These are phyloP conservation scores for Debaryomyces psychrophilus DNA, from an alignment of 1,139 yeast species.

Conservation along the genomic window DNA sequence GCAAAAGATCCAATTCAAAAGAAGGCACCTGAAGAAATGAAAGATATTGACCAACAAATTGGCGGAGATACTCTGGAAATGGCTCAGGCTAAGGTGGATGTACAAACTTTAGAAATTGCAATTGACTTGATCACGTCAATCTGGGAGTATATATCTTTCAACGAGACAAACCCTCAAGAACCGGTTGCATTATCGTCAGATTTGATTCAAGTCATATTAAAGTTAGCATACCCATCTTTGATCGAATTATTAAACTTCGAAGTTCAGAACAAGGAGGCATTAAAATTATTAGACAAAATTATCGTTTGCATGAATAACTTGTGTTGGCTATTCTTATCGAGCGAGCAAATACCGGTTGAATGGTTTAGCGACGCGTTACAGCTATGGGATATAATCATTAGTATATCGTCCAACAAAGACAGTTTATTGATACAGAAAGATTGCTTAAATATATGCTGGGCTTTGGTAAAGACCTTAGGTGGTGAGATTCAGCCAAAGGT, in stretches of 20 bases:
- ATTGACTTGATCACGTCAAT: conserved; percentile 77
- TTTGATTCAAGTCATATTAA: conserved; percentile 30
- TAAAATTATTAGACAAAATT: conserved; percentile 54
- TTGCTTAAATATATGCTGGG: conserved; percentile 65
- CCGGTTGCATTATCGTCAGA: conserved; percentile 28
- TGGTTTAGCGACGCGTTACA: conserved; percentile 37
- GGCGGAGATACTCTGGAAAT: conserved; percentile 36
- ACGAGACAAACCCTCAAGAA: conserved; percentile 26
- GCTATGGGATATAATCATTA: conserved; percentile 42
- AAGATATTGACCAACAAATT: conserved; percentile 30
- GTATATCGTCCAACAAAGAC: conserved; percentile 20
- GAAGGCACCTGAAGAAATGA: conserved; percentile 17
- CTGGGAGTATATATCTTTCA: conserved; percentile 57
- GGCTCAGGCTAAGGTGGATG: conserved; percentile 51
- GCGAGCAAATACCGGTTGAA: conserved; percentile 35
- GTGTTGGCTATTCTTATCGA: conserved; percentile 53
- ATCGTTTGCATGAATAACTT: conserved; percentile 72
- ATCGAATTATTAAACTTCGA: conserved; percentile 41
- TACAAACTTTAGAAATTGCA: conserved; percentile 68
- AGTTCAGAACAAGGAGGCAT: conserved; percentile 23
- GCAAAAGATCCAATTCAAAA: conserved; percentile 32
- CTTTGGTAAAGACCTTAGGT: conserved; percentile 51
- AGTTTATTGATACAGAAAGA: conserved; percentile 43
- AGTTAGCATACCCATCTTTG: conserved; percentile 43
- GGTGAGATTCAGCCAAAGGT: conserved; percentile 31